Percentiles rank a stretch among this genome's conserved stretches.
Evolutionary conservation across 768 basidiomycete genomes (phyloP).

Genomic region (Fomitopsis pulvina): DNA sequence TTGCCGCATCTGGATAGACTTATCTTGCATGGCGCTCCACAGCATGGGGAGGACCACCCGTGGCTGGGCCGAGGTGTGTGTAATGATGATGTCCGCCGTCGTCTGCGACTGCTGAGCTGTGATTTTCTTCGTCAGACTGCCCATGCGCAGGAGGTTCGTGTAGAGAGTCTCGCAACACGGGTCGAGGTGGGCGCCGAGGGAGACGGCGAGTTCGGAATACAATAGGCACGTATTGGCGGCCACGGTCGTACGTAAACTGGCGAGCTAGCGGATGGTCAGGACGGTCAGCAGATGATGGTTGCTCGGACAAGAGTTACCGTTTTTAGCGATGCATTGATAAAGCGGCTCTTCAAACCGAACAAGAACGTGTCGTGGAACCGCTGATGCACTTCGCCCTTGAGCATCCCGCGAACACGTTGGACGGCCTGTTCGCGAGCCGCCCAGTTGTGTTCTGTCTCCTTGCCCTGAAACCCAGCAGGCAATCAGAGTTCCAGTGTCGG

Average conservation of each 20-base stretch:
- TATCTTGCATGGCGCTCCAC: slow-evolving; percentile 67
- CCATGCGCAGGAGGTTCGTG: slow-evolving; percentile 77
- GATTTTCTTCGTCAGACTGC: slow-evolving; percentile 89
- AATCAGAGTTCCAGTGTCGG: not conserved
- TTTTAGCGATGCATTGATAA: slow-evolving; percentile 79
- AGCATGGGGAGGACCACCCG: slow-evolving; percentile 64
- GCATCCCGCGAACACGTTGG: slow-evolving; percentile 78
- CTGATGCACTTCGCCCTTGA: slow-evolving; percentile 76
- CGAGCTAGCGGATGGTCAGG: slow-evolving; percentile 44
- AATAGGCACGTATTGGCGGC: slow-evolving; percentile 71
- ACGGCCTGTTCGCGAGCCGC: slow-evolving; percentile 70
- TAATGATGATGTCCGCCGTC: slow-evolving; percentile 60
- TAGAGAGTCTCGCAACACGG: slow-evolving; percentile 73
- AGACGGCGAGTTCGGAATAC: slow-evolving; percentile 64
- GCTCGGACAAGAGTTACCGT: slow-evolving; percentile 45
- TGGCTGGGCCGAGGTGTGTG: slow-evolving; percentile 63
- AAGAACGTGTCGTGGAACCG: slow-evolving; percentile 74
- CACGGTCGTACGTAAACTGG: slow-evolving; percentile 88
- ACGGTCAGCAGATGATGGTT: slow-evolving; percentile 4
- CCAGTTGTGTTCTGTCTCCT: slow-evolving; percentile 98
- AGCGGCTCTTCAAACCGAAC: slow-evolving; percentile 64
- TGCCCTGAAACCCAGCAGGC: slow-evolving; percentile 50
- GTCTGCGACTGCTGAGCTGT: slow-evolving; percentile 81
- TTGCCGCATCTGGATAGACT: slow-evolving; percentile 68
- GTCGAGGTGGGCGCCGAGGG: slow-evolving; percentile 67